A percentile compares a stretch with the other conserved stretches of the same genome.
Evolutionary conservation across 805 yeast species (phyloP).

Genomic region (Danielozyma ontarioensis): DNA sequence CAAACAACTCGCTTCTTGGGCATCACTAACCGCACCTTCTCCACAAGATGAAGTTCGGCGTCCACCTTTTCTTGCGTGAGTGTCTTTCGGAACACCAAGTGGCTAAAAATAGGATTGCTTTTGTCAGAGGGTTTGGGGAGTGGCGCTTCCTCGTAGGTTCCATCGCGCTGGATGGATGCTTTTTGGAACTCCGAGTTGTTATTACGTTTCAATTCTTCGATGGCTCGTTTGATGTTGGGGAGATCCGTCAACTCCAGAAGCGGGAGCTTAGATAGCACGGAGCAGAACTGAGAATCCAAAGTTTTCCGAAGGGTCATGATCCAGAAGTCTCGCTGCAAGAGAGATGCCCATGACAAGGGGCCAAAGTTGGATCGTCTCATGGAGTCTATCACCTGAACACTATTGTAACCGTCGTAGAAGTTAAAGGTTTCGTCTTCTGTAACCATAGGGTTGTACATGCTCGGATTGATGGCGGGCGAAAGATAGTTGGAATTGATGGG

Average conservation of each 20-base stretch:
- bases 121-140: too few species aligned
- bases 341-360: neutral
- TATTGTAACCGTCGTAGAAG: neutral
- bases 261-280: too few species aligned
- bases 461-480: neutral
- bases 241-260: too few species aligned
- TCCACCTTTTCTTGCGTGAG: constrained; percentile 2
- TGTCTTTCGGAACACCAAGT: neutral
- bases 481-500: neutral
- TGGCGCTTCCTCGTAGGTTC: neutral
- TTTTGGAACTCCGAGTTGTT: neutral
- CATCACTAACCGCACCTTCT: constrained; percentile 11
- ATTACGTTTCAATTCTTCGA: too few species aligned
- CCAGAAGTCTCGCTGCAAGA: neutral
- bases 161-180: neutral
- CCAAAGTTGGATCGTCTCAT: neutral
- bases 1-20: constrained; percentile 7
- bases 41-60: constrained; percentile 12
- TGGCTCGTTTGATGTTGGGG: neutral
- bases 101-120: neutral
- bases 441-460: neutral
- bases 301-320: neutral
- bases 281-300: neutral
- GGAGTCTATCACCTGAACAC: neutral
- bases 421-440: neutral